A percentile compares a stretch with the other conserved stretches of the same genome.
Conservation (phyloP, 1,284 basidiomycete genomes). For the Ustanciosporium gigantosporum region DNA sequence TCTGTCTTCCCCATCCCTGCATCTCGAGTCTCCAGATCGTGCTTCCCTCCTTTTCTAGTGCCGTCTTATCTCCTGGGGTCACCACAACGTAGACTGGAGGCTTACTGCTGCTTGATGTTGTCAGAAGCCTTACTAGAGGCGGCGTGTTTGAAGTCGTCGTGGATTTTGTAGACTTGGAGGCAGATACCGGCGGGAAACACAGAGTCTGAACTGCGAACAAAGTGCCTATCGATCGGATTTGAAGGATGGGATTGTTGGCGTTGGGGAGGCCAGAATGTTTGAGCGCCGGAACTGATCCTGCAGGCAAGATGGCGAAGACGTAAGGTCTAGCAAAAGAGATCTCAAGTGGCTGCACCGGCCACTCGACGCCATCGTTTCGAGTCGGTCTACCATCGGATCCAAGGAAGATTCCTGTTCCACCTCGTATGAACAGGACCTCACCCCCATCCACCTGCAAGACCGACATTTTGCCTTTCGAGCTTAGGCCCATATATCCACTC, state of each 20-base stretch:
- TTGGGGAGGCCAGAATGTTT: conserved; percentile 25
- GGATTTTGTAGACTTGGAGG: neutral
- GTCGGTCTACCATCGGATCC: conserved; percentile 72
- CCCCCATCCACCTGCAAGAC: conserved; percentile 69
- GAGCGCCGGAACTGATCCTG: conserved; percentile 33
- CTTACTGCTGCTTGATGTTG: conserved; percentile 31
- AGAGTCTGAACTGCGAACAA: conserved; percentile 47
- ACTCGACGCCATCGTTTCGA: conserved; percentile 70
- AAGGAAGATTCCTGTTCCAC: conserved; percentile 67
- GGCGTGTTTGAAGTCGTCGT: conserved; percentile 5
- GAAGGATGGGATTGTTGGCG: conserved; percentile 34
- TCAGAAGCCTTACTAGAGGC: conserved; percentile 34
- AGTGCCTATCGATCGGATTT: conserved; percentile 45
- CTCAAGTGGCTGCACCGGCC: conserved; percentile 81
- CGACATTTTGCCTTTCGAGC: conserved; percentile 70
- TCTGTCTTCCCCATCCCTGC: conserved; percentile 75
- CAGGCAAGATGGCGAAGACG: conserved; percentile 67
- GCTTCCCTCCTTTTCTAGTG: conserved; percentile 44
- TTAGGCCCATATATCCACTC: conserved; percentile 85
- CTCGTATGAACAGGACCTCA: conserved; percentile 36
- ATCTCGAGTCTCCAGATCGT: conserved; percentile 77
- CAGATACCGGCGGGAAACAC: conserved; percentile 32
- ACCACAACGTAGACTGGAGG: conserved; percentile 40
- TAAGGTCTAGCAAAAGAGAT: conserved; percentile 81
- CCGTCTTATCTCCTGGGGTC: conserved; percentile 20